Conservation (phyloP, 768 basidiomycete genomes). For the Naematelia encephala region DNA sequence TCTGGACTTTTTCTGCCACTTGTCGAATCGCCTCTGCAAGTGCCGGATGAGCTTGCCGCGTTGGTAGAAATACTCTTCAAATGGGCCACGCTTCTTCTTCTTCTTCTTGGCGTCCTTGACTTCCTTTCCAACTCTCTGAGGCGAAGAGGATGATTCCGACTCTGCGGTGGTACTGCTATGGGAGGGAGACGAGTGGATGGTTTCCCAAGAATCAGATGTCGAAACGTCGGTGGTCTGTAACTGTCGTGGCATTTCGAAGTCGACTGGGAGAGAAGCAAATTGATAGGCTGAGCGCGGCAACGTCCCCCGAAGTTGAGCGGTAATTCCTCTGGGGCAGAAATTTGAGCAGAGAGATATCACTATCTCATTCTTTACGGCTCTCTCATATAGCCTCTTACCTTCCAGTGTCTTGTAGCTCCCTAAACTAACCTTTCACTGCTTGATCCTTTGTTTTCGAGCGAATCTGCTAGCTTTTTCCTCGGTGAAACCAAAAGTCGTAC, state of each 20-base stretch:
- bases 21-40: conserved; percentile 30
- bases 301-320: no score
- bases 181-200: background rate
- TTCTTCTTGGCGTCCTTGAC: background rate
- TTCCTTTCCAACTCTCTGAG: background rate
- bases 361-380: background rate
- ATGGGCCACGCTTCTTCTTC: conserved; percentile 7
- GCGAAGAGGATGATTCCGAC: background rate
- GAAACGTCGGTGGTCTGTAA: background rate
- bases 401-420: background rate
- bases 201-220: background rate
- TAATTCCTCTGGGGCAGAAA: no score
- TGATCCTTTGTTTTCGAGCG: background rate
- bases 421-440: background rate
- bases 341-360: background rate
- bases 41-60: conserved; percentile 30
- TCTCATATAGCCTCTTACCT: background rate
- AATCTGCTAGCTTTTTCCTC: background rate
- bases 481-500: background rate
- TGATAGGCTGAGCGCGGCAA: background rate
- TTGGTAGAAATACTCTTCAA: conserved; percentile 34
- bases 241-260: background rate
- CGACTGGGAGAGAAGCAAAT: background rate
- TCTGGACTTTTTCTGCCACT: conserved; percentile 21
- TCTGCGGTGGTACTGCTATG: background rate